These are phyloP conservation scores for Ogataea nitratoaversa DNA, from an alignment of 805 yeast species.

Conservation along the genomic window DNA sequence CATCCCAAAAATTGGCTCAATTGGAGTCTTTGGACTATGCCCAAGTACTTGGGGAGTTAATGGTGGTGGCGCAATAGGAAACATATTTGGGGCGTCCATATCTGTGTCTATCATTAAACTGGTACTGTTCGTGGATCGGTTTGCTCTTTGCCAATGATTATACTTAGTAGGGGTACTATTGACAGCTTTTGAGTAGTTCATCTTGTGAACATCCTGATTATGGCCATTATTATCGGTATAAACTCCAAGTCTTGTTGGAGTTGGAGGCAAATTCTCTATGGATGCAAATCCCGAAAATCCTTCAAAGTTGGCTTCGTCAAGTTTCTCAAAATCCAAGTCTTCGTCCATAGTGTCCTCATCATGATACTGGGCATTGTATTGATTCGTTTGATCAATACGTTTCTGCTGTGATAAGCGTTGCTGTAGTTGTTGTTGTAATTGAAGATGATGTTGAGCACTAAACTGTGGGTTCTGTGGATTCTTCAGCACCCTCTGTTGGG, in stretches of 20 bases:
- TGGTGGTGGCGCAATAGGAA: constrained; percentile 15
- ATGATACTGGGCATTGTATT: background rate
- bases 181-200: background rate
- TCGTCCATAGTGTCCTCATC: constrained; percentile 23
- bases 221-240: constrained; percentile 1
- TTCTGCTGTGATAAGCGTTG: background rate
- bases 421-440: background rate
- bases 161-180: constrained; percentile 17
- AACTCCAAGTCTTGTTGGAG: constrained; percentile 37
- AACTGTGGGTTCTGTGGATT: constrained; percentile 1
- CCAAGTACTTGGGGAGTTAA: constrained; percentile 4
- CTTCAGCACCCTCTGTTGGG: background rate
- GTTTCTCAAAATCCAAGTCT: constrained; percentile 24
- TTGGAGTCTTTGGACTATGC: constrained; percentile 28
- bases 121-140: constrained; percentile 12
- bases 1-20: constrained; percentile 20
- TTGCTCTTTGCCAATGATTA: constrained; percentile 22
- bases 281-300: constrained; percentile 21
- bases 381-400: background rate
- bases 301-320: constrained; percentile 25
- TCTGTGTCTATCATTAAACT: constrained; percentile 4
- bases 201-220: background rate
- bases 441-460: background rate
- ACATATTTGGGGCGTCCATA: background rate
- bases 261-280: constrained; percentile 34